Conservation (phyloP, 177 flowering plant genomes). For the Vitis hybrid region DNA sequence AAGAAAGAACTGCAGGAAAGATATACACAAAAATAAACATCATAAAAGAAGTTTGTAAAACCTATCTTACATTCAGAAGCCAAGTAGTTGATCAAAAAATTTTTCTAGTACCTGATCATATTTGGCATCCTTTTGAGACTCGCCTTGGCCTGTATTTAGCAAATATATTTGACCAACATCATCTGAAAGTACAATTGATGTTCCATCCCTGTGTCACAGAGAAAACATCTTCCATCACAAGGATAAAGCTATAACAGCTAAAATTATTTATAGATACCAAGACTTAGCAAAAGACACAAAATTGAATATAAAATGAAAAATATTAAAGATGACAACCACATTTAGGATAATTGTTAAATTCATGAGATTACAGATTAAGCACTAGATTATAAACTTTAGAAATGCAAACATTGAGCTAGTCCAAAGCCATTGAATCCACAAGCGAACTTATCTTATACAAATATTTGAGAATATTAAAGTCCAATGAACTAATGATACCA, state of each 20-base stretch:
- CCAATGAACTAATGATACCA: no score
- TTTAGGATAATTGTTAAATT: no score
- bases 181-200: slow-evolving; percentile 81
- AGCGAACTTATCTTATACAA: no score
- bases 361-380: no score
- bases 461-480: no score
- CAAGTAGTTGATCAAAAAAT: not conserved
- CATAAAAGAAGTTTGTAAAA: not conserved
- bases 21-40: not conserved
- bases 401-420: no score
- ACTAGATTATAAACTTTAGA: no score
- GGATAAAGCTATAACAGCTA: not conserved
- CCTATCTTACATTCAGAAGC: not conserved
- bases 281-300: not conserved
- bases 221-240: not conserved
- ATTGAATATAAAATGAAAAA: not conserved
- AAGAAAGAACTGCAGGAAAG: slow-evolving; percentile 64
- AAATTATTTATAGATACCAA: not conserved
- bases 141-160: slow-evolving; percentile 76
- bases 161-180: slow-evolving; percentile 81
- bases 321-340: no score
- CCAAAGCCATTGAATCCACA: no score
- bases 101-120: slow-evolving; percentile 65
- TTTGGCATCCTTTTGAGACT: slow-evolving; percentile 72
- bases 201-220: slow-evolving; percentile 61